A percentile compares a stretch with the other conserved stretches of the same genome.
Conservation (phyloP, 768 basidiomycete species). For the Paxillus rubicundulus region DNA sequence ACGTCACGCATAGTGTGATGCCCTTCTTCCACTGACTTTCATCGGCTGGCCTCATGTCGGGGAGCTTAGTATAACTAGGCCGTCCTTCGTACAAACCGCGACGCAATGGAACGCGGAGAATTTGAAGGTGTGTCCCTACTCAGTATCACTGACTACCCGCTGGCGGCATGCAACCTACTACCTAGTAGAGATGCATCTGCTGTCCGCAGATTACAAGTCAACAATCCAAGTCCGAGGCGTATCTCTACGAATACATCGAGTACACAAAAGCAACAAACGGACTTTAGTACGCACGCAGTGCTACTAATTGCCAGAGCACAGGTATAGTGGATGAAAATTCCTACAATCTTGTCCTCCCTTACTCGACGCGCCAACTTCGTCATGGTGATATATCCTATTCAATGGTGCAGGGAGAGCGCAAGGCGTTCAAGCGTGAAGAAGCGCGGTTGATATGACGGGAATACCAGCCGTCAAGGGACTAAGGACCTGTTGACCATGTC, state of each 20-base stretch:
- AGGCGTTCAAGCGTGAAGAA: not conserved
- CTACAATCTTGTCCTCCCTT: no score
- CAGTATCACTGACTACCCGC: not conserved
- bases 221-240: not conserved
- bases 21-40: no score
- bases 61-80: not conserved
- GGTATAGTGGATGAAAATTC: no score
- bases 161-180: not conserved
- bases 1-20: no score
- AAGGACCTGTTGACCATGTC: conserved; percentile 2
- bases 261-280: not conserved
- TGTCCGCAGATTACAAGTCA: not conserved
- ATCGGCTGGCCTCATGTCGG: no score
- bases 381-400: no score
- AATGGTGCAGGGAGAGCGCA: no score
- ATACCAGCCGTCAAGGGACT: conserved; percentile 1
- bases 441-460: conserved; percentile 4
- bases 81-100: not conserved
- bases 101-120: not conserved
- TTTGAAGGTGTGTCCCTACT: not conserved
- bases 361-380: no score
- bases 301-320: no score
- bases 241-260: not conserved
- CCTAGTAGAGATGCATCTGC: not conserved
- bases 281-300: not conserved